A percentile compares a stretch with the other conserved stretches of the same genome.
These are phyloP conservation scores for Cajanus cajan DNA, from an alignment of 306 rosid species.

Conservation along the genomic window DNA sequence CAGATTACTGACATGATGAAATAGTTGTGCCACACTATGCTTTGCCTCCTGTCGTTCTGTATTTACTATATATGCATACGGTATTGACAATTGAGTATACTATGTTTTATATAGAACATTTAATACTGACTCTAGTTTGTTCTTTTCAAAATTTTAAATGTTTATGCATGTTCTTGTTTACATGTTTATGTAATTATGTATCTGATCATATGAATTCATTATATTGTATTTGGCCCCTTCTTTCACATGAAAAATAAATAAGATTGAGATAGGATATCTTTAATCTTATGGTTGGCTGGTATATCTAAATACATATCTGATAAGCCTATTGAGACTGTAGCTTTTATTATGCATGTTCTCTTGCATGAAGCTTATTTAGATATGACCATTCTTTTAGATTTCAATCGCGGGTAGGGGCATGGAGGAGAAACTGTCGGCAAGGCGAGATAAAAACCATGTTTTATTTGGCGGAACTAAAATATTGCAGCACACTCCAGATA, in stretches of 20 bases:
- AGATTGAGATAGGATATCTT: not conserved
- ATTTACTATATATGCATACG: not conserved
- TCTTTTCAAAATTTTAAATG: not conserved
- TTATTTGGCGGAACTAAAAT: slow-evolving; percentile 98
- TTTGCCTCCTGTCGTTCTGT: not conserved
- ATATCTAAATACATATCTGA: slow-evolving; percentile 7
- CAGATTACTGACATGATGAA: not conserved
- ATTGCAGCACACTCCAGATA: slow-evolving; percentile 94
- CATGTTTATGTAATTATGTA: not conserved
- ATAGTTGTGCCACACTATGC: not conserved
- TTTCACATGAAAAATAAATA: not conserved
- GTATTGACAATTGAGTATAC: not conserved
- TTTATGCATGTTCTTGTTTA: slow-evolving; percentile 10
- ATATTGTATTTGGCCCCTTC: not conserved
- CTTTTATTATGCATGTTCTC: not conserved
- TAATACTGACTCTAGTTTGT: slow-evolving; percentile 12
- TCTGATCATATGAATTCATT: slow-evolving; percentile 1
- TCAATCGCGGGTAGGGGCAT: slow-evolving; percentile 64
- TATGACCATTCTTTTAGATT: slow-evolving; percentile 54
- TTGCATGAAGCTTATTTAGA: slow-evolving; percentile 24
- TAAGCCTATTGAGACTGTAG: slow-evolving; percentile 3
- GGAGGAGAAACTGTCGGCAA: slow-evolving; percentile 81
- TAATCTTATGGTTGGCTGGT: slow-evolving; percentile 14
- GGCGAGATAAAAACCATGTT: slow-evolving; percentile 82
- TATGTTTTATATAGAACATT: not conserved